Base-by-base conservation (phyloP, 2,329 filamentous ascomycete genomes). In the Nothomitra cinnamomea region DNA sequence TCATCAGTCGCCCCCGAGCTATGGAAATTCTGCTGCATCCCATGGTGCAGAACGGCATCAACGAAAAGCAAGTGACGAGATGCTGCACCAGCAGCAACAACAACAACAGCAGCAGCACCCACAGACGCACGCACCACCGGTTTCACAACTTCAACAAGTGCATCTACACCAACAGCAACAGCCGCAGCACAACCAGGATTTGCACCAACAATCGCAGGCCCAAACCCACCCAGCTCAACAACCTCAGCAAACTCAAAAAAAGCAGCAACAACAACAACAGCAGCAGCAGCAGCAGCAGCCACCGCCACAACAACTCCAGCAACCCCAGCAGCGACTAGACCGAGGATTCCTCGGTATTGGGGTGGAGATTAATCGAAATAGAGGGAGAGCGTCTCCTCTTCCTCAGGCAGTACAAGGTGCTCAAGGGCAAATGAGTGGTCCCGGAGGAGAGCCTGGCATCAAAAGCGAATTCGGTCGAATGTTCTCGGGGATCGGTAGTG, bases 401-500 rank as follows among this genome's bases (percentile, higher is more conserved):
- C 90, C 90, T 1, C 90, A 95, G 66, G 89, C 90, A 21, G 89
- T 95, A 0, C 89, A 95, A 64, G 90, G 90, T 21, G 89, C 86
- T 1, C 89, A 95, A 65, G 80, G 83, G 15, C 85, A 88, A 60
- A 78, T 85, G 40, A 77, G 85, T 53, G 86, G 85, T 2, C 86
- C 87, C 4, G 79, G 81, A 13, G 85, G 83, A 15, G 88, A 95
- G 65, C 85, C 87, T 10, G 85, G 85, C 43, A 94, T 95, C 63
- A 95, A 95, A 72, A 94, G 82, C 64, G 90, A 95, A 65, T 89
- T 95, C 64, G 89, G 89, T 25, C 82, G 87, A 57, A 94, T 95
- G 75, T 95, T 95, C 68, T 87, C 87, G 17, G 90, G 90, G n/a
- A 87, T 96, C 59, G 89, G 81, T 15, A 82, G 79, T 64, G 81